Percentiles rank a stretch among this genome's conserved stretches.
These are phyloP conservation scores for Castanea crenata DNA, from an alignment of 306 rosid genomes.

Conservation along the genomic window DNA sequence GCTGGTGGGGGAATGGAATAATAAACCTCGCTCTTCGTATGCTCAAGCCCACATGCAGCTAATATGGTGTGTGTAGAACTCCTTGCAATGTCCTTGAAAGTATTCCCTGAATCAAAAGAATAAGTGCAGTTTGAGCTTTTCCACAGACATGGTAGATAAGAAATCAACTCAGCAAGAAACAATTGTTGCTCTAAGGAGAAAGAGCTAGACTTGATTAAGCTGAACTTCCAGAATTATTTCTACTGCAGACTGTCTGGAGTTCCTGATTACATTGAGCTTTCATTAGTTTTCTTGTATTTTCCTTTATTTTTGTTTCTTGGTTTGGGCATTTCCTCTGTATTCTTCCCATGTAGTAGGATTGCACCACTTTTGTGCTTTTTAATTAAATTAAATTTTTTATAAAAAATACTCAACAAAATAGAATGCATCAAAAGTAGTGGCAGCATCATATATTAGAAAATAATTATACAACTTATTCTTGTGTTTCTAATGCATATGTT, in stretches of 20 bases:
- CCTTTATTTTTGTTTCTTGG: too few species aligned
- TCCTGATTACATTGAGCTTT: too few species aligned
- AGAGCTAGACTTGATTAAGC: too few species aligned
- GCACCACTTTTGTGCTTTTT: too few species aligned
- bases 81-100: slow-evolving; percentile 48
- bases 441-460: slow-evolving; percentile 1
- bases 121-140: slow-evolving; percentile 21
- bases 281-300: too few species aligned
- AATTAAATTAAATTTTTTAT: too few species aligned
- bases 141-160: not conserved
- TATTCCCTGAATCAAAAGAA: slow-evolving; percentile 47
- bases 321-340: too few species aligned
- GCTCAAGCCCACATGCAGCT: slow-evolving; percentile 77
- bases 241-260: too few species aligned
- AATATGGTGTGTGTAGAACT: slow-evolving; percentile 63
- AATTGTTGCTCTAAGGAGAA: too few species aligned
- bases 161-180: not conserved
- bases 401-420: not conserved
- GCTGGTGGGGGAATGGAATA: slow-evolving; percentile 52
- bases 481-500: not conserved
- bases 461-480: slow-evolving; percentile 17
- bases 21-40: slow-evolving; percentile 48
- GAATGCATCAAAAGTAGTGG: not conserved
- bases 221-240: too few species aligned
- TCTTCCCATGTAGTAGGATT: too few species aligned